Evolutionary conservation across 139 green algal species (phyloP), one percentile per base, ranked within the genome.

Genomic region (Coelastrella sp.): DNA sequence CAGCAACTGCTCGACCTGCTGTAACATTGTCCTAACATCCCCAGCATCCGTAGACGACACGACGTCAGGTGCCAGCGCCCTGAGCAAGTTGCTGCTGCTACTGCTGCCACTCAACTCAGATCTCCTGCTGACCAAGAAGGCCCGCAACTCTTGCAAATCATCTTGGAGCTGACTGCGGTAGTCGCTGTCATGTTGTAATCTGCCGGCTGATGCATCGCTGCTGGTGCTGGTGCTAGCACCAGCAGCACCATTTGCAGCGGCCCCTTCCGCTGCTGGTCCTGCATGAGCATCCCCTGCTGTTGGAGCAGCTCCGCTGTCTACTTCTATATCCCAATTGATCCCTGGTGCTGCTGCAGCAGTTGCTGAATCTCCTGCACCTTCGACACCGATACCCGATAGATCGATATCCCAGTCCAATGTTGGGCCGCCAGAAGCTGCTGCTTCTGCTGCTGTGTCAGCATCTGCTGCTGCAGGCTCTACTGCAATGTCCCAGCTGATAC

Each of bases 341-440:
- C 8, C 73, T 5, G 79, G 54, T n/a, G 60, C 71, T 20, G 76
- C 81, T 5, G 86, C 82, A 54, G 64, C 32, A n/a, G 64, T 71
- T 11, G 80, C 73, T 57, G 85, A 83, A 14, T 56, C 80, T 75
- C 84, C 74, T 0, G 73, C 16, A n/a, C 6, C 75, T 20, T 91
- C 90, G 54, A 93, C 90, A 5, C 86, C 94, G 16, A 66, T 81
- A 4, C 65, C 93, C 1, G 78, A 91, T 54, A 96, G 80, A 79
- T 94, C 95, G 16, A 97, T 95, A 61, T 96, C 95, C 95, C 95
- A 97, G 59, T 92, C 91, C 19, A 96, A 91, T 20, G 66, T 84
- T 6, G 85, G 85, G n/a, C 85, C 22, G 5, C 61, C 56, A 73
- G 47, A 86, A 73, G n/a, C 89, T 74, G 65, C 89, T 82, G 84